These are phyloP conservation scores for Pelargonium australe DNA, from an alignment of 441 rosid genomes.

Conservation along the genomic window DNA sequence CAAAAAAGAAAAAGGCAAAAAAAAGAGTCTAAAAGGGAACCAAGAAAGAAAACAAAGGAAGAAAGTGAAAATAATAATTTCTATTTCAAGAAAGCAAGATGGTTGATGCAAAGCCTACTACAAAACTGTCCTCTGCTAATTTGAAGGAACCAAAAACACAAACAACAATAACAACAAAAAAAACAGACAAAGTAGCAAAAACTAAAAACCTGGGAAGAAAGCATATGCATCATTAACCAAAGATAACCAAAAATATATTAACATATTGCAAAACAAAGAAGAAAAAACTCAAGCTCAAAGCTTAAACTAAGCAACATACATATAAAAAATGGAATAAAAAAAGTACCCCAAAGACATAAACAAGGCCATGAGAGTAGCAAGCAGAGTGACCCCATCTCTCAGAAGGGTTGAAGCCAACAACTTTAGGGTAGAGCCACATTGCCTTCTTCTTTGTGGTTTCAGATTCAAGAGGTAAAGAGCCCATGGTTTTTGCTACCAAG, in stretches of 20 bases:
- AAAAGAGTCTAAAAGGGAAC: not conserved
- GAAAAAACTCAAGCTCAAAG: not conserved
- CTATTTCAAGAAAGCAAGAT: constrained; percentile 28
- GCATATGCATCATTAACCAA: constrained; percentile 24
- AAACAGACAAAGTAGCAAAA: constrained; percentile 26
- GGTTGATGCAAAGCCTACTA: constrained; percentile 12
- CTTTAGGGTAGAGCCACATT: constrained; percentile 68
- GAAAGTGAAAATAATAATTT: constrained; percentile 15
- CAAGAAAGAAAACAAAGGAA: not conserved
- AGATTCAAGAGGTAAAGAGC: constrained; percentile 30
- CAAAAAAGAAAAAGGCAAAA: not conserved
- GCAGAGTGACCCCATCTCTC: constrained; percentile 86
- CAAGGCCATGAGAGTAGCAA: constrained; percentile 49
- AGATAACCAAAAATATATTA: constrained; percentile 16
- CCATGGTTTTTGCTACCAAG: constrained; percentile 25
- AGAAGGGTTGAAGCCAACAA: constrained; percentile 51
- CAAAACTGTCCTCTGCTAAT: constrained; percentile 19
- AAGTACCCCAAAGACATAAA: constrained; percentile 61
- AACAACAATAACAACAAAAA: not conserved
- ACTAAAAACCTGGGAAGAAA: constrained; percentile 25
- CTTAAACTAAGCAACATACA: not conserved
- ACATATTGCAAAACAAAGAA: not conserved
- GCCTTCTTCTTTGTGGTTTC: constrained; percentile 41
- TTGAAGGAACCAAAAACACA: constrained; percentile 19
- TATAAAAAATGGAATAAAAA: not conserved